A percentile compares a stretch with the other conserved stretches of the same genome.
Conservation (phyloP, 495 filamentous ascomycete species). For the Podospora bellae-mahoneyi region DNA sequence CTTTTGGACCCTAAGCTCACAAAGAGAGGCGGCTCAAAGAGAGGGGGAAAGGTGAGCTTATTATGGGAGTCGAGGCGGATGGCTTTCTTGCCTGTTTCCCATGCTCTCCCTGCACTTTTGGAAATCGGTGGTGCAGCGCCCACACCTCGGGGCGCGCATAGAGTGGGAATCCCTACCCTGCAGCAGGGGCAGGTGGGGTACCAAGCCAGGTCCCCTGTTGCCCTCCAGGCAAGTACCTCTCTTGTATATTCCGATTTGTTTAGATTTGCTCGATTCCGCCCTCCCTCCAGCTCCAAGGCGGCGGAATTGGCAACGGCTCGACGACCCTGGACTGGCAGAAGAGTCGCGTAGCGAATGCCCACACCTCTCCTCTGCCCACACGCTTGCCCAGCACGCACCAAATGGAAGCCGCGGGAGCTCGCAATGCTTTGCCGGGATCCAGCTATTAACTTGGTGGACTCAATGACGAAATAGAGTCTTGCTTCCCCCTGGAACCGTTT, state of each 20-base stretch:
- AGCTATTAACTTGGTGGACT: slow-evolving; percentile 4
- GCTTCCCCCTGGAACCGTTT: neutral
- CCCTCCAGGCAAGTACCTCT: too few relatives aligned
- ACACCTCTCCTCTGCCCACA: too few relatives aligned
- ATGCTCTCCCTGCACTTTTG: neutral
- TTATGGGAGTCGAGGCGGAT: neutral
- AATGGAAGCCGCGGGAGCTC: neutral
- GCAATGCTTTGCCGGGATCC: neutral
- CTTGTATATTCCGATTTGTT: too few relatives aligned
- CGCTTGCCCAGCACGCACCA: neutral
- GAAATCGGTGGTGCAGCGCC: too few relatives aligned
- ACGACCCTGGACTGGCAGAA: slow-evolving; percentile 13
- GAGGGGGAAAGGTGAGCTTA: slow-evolving; percentile 1
- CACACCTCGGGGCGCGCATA: too few relatives aligned
- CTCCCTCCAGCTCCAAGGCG: too few relatives aligned
- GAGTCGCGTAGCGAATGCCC: slow-evolving; percentile 5
- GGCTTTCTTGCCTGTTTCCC: neutral
- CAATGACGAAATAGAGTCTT: slow-evolving; percentile 14
- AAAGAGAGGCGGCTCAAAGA: neutral
- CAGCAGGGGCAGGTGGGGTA: too few relatives aligned
- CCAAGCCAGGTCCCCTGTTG: too few relatives aligned
- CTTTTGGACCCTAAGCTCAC: neutral
- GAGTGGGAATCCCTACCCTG: too few relatives aligned
- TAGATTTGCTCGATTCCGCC: too few relatives aligned
- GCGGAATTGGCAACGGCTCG: too few relatives aligned